Base-by-base conservation (phyloP, 2,329 filamentous ascomycete species). In the Onygenales sp. region DNA sequence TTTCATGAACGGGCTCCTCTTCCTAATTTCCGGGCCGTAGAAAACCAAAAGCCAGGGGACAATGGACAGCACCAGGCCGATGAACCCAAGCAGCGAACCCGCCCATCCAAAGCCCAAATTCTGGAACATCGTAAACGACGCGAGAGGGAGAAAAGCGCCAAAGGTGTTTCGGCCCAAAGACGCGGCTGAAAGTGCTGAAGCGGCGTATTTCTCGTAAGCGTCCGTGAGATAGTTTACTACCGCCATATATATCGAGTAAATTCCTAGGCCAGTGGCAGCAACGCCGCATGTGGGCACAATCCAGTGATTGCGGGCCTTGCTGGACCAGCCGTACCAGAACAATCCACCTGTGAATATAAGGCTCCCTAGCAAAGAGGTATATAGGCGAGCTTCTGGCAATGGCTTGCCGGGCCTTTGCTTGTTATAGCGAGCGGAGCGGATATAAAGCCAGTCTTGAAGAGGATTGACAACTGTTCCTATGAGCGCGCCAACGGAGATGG, bases 161-260 rank as follows among this genome's bases (percentile, higher is more conserved):
- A 77, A 69, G 0, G 66, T 54, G 53, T 74, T 76, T 6, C 75
- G 64, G 0, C 75, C 66, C 4, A 78, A 62, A 0, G 72, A 73
- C 2, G 73, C 74, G 0, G 73, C 75, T 0, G 72, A 72, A 0
- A 76, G 63, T 0, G 75, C 72, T 0, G 71, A 75, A 0, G 74
- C 74, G 4, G 75, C 74, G 51, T 75, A 75, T 39, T 73, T 68
- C 35, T 74, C 72, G 54, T 78, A 78, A 0, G 74, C 70, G 55
- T 78, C 74, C 1, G 69, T 72, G 27, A 75, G 61, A 49, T 76
- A 76, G 61, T 78, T 78, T 4, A 76, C 69, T 2, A 73, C 75
- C 10, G 73, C 74, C 58, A 78, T 69, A 54, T 73, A 70, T 9
- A 75, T 76, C 11, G 66, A 66, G 32, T 70, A 71, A 0, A 76